A percentile compares a stretch with the other conserved stretches of the same genome.
phyloP scores from a whole-genome alignment of 2,329 filamentous ascomycete genomes.

The Teratosphaeria pseudoeucalypti region DNA sequence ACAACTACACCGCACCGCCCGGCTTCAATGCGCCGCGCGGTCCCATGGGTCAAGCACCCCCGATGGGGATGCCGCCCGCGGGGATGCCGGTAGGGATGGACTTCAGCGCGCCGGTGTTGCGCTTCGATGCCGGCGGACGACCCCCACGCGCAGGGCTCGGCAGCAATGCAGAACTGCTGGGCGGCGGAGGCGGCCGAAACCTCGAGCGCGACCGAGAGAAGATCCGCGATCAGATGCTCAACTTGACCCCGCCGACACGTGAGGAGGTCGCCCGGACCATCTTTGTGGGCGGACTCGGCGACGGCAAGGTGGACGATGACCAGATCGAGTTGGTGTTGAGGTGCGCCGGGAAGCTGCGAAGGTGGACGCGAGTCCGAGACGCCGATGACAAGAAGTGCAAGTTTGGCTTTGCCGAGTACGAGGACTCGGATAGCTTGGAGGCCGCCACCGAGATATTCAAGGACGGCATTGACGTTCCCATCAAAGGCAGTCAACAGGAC shows the following conservation, averaged over 20 bases:
- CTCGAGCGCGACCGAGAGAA: slow-evolving; percentile 41
- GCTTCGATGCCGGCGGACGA: slow-evolving; percentile 46
- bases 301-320: slow-evolving; percentile 65
- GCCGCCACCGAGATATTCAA: slow-evolving; percentile 76
- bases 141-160: slow-evolving; percentile 12
- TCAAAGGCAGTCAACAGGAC: slow-evolving; percentile 38
- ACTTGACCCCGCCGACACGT: slow-evolving; percentile 65
- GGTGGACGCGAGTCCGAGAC: slow-evolving; percentile 73
- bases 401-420: slow-evolving; percentile 94
- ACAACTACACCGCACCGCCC: slow-evolving; percentile 29
- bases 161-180: slow-evolving; percentile 30
- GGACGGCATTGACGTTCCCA: slow-evolving; percentile 66
- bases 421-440: slow-evolving; percentile 78
- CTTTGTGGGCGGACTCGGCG: slow-evolving; percentile 77
- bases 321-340: slow-evolving; percentile 68
- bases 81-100: slow-evolving; percentile 94
- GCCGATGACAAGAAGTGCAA: slow-evolving; percentile 72
- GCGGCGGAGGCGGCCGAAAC: slow-evolving; percentile 36
- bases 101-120: slow-evolving; percentile 92
- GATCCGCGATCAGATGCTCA: slow-evolving; percentile 22
- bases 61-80: slow-evolving; percentile 58
- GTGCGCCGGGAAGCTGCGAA: slow-evolving; percentile 62
- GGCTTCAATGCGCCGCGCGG: slow-evolving; percentile 71
- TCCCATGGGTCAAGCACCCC: slow-evolving; percentile 54
- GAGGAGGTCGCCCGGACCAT: slow-evolving; percentile 90